A percentile compares a stretch with the other conserved stretches of the same genome.
phyloP scores from a whole-genome alignment of 192 early-diverging fungal species.

The Radiomyces spectabilis region DNA sequence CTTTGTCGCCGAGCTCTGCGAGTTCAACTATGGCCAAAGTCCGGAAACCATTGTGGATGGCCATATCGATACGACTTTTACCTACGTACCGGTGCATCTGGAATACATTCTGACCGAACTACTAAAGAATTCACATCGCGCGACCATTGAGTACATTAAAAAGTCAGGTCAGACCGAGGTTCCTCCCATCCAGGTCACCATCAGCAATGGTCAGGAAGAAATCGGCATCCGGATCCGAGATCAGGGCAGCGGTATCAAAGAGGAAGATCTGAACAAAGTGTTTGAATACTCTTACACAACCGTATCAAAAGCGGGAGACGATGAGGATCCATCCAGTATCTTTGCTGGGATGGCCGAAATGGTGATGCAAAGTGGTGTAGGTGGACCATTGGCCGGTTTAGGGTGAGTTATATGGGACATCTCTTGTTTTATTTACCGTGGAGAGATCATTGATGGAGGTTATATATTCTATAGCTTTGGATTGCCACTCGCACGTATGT shows the following conservation, averaged over 20 bases:
- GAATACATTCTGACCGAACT: slow-evolving; percentile 92
- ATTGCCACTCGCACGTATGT: slow-evolving; percentile 79
- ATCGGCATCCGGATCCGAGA: slow-evolving; percentile 84
- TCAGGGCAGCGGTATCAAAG: slow-evolving; percentile 84
- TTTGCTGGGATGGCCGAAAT: slow-evolving; percentile 71
- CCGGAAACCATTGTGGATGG: slow-evolving; percentile 68
- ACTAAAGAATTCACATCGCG: slow-evolving; percentile 83
- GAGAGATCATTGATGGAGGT: background rate
- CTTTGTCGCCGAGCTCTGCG: slow-evolving; percentile 81
- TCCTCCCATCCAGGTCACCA: slow-evolving; percentile 81
- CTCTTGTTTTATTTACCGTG: background rate
- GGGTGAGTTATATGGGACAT: slow-evolving; percentile 23
- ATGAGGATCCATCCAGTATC: slow-evolving; percentile 37
- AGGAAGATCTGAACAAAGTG: slow-evolving; percentile 63
- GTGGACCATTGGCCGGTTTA: slow-evolving; percentile 84
- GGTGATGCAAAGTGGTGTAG: slow-evolving; percentile 80
- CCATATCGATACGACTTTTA: slow-evolving; percentile 54
- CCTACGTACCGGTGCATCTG: slow-evolving; percentile 87
- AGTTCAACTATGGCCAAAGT: slow-evolving; percentile 80
- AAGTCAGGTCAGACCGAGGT: slow-evolving; percentile 32
- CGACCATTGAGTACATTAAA: slow-evolving; percentile 70
- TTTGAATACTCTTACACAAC: slow-evolving; percentile 96
- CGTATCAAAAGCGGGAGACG: slow-evolving; percentile 58
- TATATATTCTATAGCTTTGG: slow-evolving; percentile 37
- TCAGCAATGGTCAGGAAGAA: slow-evolving; percentile 68